Percentiles rank a stretch among this genome's conserved stretches.
Conservation (phyloP, 805 yeast species). For the Candida bentonensis region DNA sequence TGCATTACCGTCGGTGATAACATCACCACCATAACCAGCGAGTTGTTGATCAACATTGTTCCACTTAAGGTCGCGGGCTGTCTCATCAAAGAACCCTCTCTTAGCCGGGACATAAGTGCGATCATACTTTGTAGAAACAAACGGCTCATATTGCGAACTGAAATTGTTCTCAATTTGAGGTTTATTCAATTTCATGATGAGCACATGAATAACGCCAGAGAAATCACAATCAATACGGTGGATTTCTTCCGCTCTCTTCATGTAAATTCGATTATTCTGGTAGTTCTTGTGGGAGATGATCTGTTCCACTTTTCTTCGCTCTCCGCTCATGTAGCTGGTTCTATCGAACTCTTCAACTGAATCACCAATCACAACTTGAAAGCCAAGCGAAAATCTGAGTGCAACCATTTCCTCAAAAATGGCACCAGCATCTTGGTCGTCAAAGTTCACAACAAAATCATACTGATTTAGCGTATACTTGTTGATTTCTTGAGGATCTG, state of each 20-base stretch:
- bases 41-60: conserved; percentile 76
- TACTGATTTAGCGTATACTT: conserved; percentile 77
- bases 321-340: conserved; percentile 39
- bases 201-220: conserved; percentile 64
- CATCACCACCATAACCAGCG: conserved; percentile 86
- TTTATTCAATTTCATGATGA: conserved; percentile 17
- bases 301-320: conserved; percentile 39
- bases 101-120: conserved; percentile 44
- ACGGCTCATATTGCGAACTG: conserved; percentile 30
- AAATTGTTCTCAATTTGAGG: conserved; percentile 18
- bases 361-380: conserved; percentile 74
- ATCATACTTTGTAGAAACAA: conserved; percentile 69
- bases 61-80: conserved; percentile 52
- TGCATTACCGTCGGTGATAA: conserved; percentile 32
- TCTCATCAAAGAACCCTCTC: conserved; percentile 38
- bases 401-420: conserved; percentile 80
- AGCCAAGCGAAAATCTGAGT: conserved; percentile 69
- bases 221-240: conserved; percentile 69
- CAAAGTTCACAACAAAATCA: conserved; percentile 43
- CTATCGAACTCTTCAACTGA: conserved; percentile 52
- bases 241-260: conserved; percentile 69
- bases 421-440: conserved; percentile 38
- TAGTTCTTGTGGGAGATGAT: conserved; percentile 37
- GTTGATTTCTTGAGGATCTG: conserved; percentile 46
- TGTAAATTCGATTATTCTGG: conserved; percentile 50